Percentiles rank a stretch among this genome's conserved stretches.
These are phyloP conservation scores for Tolypocladium amazonense DNA, from an alignment of 2,329 filamentous ascomycete species.

Conservation along the genomic window DNA sequence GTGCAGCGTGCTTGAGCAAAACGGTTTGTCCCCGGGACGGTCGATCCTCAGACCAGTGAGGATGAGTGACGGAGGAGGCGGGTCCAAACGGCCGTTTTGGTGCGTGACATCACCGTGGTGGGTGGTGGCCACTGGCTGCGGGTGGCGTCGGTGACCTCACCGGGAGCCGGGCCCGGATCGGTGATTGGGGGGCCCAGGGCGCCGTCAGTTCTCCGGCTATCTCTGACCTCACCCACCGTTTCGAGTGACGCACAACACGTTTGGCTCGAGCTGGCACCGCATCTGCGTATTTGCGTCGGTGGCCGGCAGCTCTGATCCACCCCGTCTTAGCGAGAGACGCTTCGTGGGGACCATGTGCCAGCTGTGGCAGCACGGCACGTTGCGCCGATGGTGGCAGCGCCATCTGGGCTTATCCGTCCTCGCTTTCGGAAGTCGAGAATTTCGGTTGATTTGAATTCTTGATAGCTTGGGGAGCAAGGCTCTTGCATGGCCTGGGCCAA, in stretches of 20 bases:
- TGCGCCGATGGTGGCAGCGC: neutral
- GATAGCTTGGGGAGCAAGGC: neutral
- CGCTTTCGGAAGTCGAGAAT: neutral
- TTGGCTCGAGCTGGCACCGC: neutral
- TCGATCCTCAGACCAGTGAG: neutral
- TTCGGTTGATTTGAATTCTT: neutral
- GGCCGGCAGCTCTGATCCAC: neutral
- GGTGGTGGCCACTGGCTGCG: neutral
- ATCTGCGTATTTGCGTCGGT: neutral
- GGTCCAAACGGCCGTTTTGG: neutral
- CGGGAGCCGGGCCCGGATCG: neutral
- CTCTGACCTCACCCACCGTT: conserved; percentile 4
- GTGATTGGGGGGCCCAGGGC: neutral
- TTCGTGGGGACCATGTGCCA: neutral
- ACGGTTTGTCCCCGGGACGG: neutral
- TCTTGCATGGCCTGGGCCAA: neutral
- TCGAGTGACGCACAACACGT: neutral
- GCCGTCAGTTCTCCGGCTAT: neutral
- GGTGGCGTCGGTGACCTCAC: neutral
- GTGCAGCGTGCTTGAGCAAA: neutral
- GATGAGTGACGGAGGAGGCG: neutral
- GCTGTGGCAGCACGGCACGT: neutral
- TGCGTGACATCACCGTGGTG: neutral
- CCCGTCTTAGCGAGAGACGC: too few relatives aligned
- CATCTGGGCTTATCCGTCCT: neutral